These are phyloP conservation scores for Phytophthora capsici DNA, from an alignment of 352 stramenopile species.

Conservation along the genomic window DNA sequence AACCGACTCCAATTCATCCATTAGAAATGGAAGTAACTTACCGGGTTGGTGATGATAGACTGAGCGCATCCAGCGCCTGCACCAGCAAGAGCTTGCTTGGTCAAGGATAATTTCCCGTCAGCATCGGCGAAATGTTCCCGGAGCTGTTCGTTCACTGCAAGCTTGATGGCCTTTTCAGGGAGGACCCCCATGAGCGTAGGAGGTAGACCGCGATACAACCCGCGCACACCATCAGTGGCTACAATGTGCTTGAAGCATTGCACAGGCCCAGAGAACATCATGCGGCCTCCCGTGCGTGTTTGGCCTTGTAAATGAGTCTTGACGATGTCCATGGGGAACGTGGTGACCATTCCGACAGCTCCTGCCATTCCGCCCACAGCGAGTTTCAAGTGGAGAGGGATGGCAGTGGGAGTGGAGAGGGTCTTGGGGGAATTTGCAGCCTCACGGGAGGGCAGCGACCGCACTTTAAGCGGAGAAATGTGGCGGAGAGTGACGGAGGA, in stretches of 20 bases:
- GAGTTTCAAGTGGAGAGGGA: conserved; percentile 87
- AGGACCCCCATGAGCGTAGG: conserved; percentile 86
- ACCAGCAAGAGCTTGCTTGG: conserved; percentile 70
- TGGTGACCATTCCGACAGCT: conserved; percentile 79
- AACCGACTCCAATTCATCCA: not conserved
- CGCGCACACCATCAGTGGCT: conserved; percentile 66
- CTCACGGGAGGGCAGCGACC: conserved; percentile 14
- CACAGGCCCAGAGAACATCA: conserved; percentile 67
- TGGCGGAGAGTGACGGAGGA: conserved; percentile 22
- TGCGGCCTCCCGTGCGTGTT: conserved; percentile 38
- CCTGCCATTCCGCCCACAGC: conserved; percentile 86
- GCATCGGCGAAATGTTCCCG: conserved; percentile 70
- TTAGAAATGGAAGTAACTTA: conserved; percentile 4
- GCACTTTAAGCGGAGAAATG: conserved; percentile 29
- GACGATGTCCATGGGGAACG: conserved; percentile 94
- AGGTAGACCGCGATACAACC: conserved; percentile 78
- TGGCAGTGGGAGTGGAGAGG: conserved; percentile 29
- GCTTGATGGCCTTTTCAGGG: conserved; percentile 92
- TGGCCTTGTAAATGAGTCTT: conserved; percentile 93
- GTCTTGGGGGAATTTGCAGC: conserved; percentile 18
- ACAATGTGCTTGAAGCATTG: conserved; percentile 80
- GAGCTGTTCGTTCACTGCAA: conserved; percentile 93
- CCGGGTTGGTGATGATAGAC: conserved; percentile 89
- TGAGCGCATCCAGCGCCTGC: conserved; percentile 82
- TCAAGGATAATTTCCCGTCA: conserved; percentile 65